Percentiles rank a stretch among this genome's conserved stretches.
Evolutionary conservation across 1,139 yeast genomes (phyloP).

Genomic region (Suhomyces wounanorum): DNA sequence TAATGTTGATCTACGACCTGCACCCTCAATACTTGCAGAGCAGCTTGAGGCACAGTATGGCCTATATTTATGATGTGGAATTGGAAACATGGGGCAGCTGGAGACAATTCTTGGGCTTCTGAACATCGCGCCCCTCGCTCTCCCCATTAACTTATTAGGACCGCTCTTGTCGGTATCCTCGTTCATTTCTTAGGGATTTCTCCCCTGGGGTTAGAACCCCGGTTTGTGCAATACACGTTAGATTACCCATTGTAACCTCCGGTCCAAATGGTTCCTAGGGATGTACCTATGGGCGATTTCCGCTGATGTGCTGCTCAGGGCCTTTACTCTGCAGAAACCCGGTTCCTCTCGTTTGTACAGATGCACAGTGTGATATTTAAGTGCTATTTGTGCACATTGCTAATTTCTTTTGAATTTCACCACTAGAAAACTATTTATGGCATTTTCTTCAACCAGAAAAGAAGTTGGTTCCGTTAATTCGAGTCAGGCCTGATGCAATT

Average conservation of each 20-base stretch:
- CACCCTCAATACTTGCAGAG: constrained; percentile 67
- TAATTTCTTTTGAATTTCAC: too few species aligned
- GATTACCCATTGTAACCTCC: neutral
- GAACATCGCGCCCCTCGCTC: neutral
- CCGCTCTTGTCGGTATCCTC: neutral
- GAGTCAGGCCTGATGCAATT: too few species aligned
- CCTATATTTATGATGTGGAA: constrained; percentile 64
- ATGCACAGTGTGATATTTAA: too few species aligned
- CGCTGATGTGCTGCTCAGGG: too few species aligned
- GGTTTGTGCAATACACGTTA: neutral
- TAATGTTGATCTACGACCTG: constrained; percentile 68
- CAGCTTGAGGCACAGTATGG: constrained; percentile 71
- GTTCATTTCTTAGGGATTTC: neutral
- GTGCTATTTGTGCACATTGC: too few species aligned
- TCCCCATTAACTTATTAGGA: neutral
- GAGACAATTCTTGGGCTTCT: constrained; percentile 45
- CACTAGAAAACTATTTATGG: too few species aligned
- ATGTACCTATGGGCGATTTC: too few species aligned
- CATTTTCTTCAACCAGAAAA: too few species aligned
- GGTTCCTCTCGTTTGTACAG: too few species aligned
- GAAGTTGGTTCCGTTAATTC: too few species aligned
- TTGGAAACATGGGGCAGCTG: constrained; percentile 45
- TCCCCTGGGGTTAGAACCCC: neutral
- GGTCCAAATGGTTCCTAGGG: neutral
- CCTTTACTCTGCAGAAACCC: too few species aligned